Conservation (phyloP, 805 yeast genomes). For the Ogataea haglerorum region DNA sequence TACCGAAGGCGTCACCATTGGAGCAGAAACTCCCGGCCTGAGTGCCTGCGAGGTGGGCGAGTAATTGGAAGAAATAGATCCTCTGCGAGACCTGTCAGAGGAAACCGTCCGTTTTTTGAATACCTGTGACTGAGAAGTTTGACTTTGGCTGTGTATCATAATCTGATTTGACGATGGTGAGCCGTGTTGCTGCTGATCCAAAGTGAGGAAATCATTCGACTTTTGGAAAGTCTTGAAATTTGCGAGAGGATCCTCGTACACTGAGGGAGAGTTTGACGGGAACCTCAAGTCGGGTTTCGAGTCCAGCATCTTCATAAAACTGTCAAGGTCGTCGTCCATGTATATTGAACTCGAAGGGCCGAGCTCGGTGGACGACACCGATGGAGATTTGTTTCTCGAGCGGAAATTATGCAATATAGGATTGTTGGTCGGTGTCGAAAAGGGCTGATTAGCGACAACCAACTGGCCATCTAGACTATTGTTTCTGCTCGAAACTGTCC, state of each 20-base stretch:
- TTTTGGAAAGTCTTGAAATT: conserved; percentile 30
- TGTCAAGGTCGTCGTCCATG: conserved; percentile 34
- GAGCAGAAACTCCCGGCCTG: conserved; percentile 17
- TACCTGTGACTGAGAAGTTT: conserved; percentile 8
- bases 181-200: conserved; percentile 13
- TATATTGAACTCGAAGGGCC: conserved; percentile 28
- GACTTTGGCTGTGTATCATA: conserved; percentile 6
- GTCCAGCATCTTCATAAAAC: conserved; percentile 34
- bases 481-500: conserved; percentile 26
- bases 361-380: conserved; percentile 24
- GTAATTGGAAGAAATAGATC: conserved; percentile 24
- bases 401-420: conserved; percentile 27
- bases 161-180: conserved; percentile 8
- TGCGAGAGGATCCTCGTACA: conserved; percentile 27
- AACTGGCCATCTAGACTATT: conserved; percentile 30
- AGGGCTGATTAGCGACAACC: conserved; percentile 7
- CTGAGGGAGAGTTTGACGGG: conserved; percentile 26
- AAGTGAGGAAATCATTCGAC: conserved; percentile 24
- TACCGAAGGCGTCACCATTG: conserved; percentile 25
- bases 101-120: conserved; percentile 19
- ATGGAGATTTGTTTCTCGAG: conserved; percentile 21
- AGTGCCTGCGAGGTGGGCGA: conserved; percentile 24
- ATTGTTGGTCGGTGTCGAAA: conserved; percentile 18
- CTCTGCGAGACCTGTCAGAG: conserved; percentile 15
- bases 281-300: conserved; percentile 36